These are phyloP conservation scores for Gossypium turneri DNA, from an alignment of 345 rosid genomes.

Conservation along the genomic window DNA sequence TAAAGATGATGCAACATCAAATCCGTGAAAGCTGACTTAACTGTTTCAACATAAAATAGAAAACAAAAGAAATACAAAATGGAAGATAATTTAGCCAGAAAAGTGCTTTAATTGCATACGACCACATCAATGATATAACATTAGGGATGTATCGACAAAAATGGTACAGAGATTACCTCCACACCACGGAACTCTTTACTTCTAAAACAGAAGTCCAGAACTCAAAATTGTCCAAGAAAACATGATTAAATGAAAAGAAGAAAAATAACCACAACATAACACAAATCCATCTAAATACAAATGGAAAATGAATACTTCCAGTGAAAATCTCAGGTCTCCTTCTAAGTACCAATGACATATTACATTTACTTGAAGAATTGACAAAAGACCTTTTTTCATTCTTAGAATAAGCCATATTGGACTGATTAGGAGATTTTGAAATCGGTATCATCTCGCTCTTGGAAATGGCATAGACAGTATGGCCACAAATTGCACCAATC, in stretches of 20 bases:
- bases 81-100: slow-evolving; percentile 16
- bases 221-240: slow-evolving; percentile 32
- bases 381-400: slow-evolving; percentile 98
- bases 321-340: slow-evolving; percentile 33
- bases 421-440: slow-evolving; percentile 60
- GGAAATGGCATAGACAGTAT: slow-evolving; percentile 56
- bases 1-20: slow-evolving; percentile 24
- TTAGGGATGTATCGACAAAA: slow-evolving; percentile 26
- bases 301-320: slow-evolving; percentile 22
- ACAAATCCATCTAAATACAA: slow-evolving; percentile 50
- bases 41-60: slow-evolving; percentile 16
- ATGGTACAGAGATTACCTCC: slow-evolving; percentile 46
- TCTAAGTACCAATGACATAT: slow-evolving; percentile 53
- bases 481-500: slow-evolving; percentile 86
- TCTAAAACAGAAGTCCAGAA: slow-evolving; percentile 33
- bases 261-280: slow-evolving; percentile 28
- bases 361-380: slow-evolving; percentile 82
- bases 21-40: slow-evolving; percentile 22
- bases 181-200: slow-evolving; percentile 36
- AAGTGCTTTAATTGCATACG: slow-evolving; percentile 20
- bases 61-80: background rate
- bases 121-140: slow-evolving; percentile 17
- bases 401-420: slow-evolving; percentile 83
- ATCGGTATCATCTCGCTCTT: slow-evolving; percentile 73
- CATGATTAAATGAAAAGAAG: slow-evolving; percentile 20